Percentiles rank a stretch among this genome's conserved stretches.
phyloP scores from a whole-genome alignment of 78 protist genomes.

The Mantamonas sphyraenae region DNA sequence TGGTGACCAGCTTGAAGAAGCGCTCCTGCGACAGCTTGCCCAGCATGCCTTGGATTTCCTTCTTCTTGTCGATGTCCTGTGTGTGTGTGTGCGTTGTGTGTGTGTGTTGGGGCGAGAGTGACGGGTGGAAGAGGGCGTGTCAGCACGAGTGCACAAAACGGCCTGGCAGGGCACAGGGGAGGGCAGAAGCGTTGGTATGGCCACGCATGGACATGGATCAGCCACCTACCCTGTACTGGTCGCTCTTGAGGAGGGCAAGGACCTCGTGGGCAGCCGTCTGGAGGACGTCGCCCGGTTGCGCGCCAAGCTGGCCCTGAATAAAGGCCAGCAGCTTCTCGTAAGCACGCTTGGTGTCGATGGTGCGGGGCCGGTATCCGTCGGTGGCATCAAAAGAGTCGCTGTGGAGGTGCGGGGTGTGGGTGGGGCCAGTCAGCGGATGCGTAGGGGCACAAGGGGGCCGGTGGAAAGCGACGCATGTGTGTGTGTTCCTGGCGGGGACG shows the following conservation, averaged over 20 bases:
- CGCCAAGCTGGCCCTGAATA: slow-evolving; percentile 42
- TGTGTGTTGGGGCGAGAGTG: background rate
- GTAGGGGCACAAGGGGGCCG: too few species aligned
- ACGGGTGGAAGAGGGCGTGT: background rate
- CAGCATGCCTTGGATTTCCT: background rate
- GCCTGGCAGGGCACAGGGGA: background rate
- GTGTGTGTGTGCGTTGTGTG: background rate
- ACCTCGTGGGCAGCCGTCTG: slow-evolving; percentile 85
- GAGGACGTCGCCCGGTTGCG: slow-evolving; percentile 63
- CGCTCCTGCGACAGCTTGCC: slow-evolving; percentile 24
- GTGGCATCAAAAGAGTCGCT: too few species aligned
- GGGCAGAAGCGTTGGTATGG: background rate
- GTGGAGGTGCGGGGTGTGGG: too few species aligned
- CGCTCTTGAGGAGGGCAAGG: slow-evolving; percentile 67
- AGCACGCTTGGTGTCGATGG: background rate
- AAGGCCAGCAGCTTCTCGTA: slow-evolving; percentile 31
- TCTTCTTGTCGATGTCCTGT: slow-evolving; percentile 7
- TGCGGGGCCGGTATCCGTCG: too few species aligned
- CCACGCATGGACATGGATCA: background rate
- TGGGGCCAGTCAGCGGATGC: too few species aligned
- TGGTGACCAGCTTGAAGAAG: slow-evolving; percentile 40
- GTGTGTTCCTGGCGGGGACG: too few species aligned
- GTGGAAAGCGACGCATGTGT: too few species aligned
- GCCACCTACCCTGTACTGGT: slow-evolving; percentile 9
- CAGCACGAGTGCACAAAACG: background rate